A percentile compares a stretch with the other conserved stretches of the same genome.
These are phyloP conservation scores for Lenzites betulinus DNA, from an alignment of 768 basidiomycete species.

Conservation along the genomic window DNA sequence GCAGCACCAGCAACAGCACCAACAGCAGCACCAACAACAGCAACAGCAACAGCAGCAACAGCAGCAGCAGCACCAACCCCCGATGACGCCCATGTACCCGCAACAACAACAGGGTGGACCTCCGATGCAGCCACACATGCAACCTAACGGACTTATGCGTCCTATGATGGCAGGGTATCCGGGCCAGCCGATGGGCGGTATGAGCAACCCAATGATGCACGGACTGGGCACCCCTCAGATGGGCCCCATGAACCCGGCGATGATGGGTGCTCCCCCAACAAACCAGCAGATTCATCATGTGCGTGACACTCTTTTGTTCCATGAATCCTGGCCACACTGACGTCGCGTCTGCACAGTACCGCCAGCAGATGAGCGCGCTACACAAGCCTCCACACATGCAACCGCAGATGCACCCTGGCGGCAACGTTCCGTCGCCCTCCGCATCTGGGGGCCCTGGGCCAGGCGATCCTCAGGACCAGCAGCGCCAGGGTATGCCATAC, in stretches of 20 bases:
- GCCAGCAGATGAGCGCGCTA: slow-evolving; percentile 39
- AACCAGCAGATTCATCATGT: slow-evolving; percentile 38
- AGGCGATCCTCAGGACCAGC: slow-evolving; percentile 23
- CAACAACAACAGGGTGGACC: slow-evolving; percentile 33
- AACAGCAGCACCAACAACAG: slow-evolving; percentile 36
- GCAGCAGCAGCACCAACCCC: slow-evolving; percentile 37
- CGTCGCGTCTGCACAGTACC: slow-evolving; percentile 31
- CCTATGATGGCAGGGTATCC: slow-evolving; percentile 37
- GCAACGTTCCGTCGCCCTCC: slow-evolving; percentile 45
- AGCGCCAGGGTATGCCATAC: slow-evolving; percentile 37
- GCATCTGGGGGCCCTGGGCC: slow-evolving; percentile 40
- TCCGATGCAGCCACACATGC: slow-evolving; percentile 36
- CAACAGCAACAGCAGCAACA: slow-evolving; percentile 32
- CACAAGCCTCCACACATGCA: slow-evolving; percentile 34
- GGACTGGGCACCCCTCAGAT: slow-evolving; percentile 37
- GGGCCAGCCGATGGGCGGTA: slow-evolving; percentile 29
- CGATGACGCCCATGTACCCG: slow-evolving; percentile 38
- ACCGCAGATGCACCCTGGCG: slow-evolving; percentile 31
- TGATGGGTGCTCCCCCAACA: slow-evolving; percentile 40
- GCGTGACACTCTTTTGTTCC: not conserved
- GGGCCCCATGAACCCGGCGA: slow-evolving; percentile 33
- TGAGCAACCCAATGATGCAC: slow-evolving; percentile 36
- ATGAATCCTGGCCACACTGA: not conserved
- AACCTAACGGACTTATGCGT: slow-evolving; percentile 44
- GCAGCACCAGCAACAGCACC: slow-evolving; percentile 36